phyloP scores from a whole-genome alignment of 2,329 filamentous ascomycete species.

The Claviceps quebecensis region DNA sequence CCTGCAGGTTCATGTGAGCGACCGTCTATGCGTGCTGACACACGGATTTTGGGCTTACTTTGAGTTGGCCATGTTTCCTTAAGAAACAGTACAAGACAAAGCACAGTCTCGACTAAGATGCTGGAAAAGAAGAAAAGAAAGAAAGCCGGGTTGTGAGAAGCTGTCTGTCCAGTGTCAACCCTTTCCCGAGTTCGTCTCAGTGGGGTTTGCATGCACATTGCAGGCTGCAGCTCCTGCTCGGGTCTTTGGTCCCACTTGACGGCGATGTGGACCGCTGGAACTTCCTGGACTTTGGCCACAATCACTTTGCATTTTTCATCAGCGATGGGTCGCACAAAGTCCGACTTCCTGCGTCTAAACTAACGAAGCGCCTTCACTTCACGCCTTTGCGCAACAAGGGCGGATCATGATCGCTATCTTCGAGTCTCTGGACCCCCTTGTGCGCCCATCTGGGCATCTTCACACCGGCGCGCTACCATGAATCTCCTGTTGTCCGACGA shows the following conservation, averaged over 20 bases:
- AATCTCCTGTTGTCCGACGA: conserved; percentile 48
- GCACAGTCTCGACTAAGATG: background rate
- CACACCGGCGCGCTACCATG: conserved; percentile 24
- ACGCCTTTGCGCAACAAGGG: background rate
- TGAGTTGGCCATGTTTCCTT: conserved; percentile 37
- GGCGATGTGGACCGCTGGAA: no score
- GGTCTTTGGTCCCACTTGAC: no score
- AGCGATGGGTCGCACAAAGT: no score
- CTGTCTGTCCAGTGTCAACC: no score
- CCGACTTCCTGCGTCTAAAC: no score
- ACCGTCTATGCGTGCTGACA: background rate
- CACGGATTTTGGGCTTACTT: conserved; percentile 24
- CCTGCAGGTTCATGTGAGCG: conserved; percentile 28
- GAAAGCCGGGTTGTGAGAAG: background rate
- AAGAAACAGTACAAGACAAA: background rate
- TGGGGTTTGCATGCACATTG: no score
- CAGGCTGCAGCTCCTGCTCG: no score
- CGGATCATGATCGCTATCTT: background rate
- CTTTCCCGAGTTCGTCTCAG: no score
- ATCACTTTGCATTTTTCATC: no score
- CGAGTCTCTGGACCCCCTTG: background rate
- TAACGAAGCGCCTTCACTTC: background rate
- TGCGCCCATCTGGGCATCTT: background rate
- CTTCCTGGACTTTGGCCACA: no score
- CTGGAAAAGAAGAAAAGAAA: background rate